Evolutionary conservation across 2,329 filamentous ascomycete genomes (phyloP).

Genomic region (Didymella pomorum): DNA sequence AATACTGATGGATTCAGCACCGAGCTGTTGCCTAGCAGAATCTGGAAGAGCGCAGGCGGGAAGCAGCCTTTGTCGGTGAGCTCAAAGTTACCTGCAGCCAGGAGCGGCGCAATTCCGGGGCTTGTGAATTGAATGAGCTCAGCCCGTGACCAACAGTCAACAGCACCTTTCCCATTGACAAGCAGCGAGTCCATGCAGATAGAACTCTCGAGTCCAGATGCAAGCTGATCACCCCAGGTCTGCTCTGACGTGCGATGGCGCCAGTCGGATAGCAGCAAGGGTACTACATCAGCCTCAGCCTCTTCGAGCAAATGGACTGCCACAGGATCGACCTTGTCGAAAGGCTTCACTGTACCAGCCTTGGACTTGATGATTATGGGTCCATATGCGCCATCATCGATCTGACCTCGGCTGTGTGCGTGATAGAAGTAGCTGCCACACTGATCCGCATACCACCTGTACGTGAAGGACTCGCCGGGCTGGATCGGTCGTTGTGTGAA

Average conservation of each 20-base stretch:
- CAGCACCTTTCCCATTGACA: conserved; percentile 68
- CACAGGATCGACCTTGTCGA: conserved; percentile 56
- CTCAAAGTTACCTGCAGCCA: conserved; percentile 50
- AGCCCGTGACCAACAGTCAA: conserved; percentile 59
- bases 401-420: conserved; percentile 63
- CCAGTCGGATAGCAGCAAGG: conserved; percentile 66
- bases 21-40: conserved; percentile 25
- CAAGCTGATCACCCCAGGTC: conserved; percentile 55
- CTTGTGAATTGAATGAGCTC: conserved; percentile 55
- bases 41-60: conserved; percentile 55
- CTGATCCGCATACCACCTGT: conserved; percentile 64
- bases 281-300: conserved; percentile 59
- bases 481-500: conserved; percentile 63
- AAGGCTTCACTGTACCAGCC: conserved; percentile 55
- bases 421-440: conserved; percentile 70
- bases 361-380: conserved; percentile 59
- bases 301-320: conserved; percentile 56
- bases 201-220: conserved; percentile 58
- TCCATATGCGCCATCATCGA: conserved; percentile 68
- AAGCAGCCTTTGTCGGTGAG: conserved; percentile 54
- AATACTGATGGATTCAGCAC: conserved; percentile 21
- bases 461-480: conserved; percentile 59
- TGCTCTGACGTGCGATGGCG: conserved; percentile 62
- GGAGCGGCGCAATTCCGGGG: conserved; percentile 37
- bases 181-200: conserved; percentile 67